Percentiles rank a stretch among this genome's conserved stretches.
Evolutionary conservation across 768 basidiomycete genomes (phyloP).

Genomic region (Ramaria rubella): DNA sequence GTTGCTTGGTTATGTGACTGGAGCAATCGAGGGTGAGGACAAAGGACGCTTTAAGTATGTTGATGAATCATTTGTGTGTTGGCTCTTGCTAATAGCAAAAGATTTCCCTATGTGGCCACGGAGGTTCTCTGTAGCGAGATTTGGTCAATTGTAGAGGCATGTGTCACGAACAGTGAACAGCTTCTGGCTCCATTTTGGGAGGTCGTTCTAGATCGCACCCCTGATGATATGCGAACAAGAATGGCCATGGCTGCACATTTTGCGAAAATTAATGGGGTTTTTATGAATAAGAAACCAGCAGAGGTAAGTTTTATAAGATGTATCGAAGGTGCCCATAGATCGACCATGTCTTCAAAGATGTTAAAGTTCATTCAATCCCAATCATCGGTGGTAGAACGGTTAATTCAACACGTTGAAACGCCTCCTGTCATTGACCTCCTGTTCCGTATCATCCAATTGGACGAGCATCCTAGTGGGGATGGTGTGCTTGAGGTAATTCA

Average conservation of each 20-base stretch:
- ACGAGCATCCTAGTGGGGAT: constrained; percentile 73
- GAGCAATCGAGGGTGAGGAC: constrained; percentile 77
- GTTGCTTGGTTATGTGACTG: constrained; percentile 78
- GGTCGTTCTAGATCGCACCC: constrained; percentile 66
- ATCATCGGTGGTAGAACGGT: constrained; percentile 70
- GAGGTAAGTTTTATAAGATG: constrained; percentile 53
- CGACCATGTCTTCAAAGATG: constrained; percentile 52
- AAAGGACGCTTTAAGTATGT: constrained; percentile 77
- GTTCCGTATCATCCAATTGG: constrained; percentile 82
- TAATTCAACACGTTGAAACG: constrained; percentile 81
- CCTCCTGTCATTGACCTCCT: constrained; percentile 90
- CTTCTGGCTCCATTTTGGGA: constrained; percentile 91
- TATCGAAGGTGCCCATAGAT: not conserved
- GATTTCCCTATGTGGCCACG: constrained; percentile 89
- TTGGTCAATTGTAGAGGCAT: constrained; percentile 91
- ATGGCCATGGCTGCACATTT: constrained; percentile 89
- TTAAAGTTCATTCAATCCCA: constrained; percentile 84
- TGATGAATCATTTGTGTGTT: constrained; percentile 9
- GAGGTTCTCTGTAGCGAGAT: constrained; percentile 95
- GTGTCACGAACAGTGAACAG: constrained; percentile 61
- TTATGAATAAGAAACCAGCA: constrained; percentile 80
- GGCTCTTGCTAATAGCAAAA: constrained; percentile 26
- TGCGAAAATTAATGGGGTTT: constrained; percentile 86
- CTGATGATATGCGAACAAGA: constrained; percentile 82
- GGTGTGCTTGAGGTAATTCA: constrained; percentile 82